phyloP scores from a whole-genome alignment of 2,329 filamentous ascomycete species.

The Aspergillus sp. region DNA sequence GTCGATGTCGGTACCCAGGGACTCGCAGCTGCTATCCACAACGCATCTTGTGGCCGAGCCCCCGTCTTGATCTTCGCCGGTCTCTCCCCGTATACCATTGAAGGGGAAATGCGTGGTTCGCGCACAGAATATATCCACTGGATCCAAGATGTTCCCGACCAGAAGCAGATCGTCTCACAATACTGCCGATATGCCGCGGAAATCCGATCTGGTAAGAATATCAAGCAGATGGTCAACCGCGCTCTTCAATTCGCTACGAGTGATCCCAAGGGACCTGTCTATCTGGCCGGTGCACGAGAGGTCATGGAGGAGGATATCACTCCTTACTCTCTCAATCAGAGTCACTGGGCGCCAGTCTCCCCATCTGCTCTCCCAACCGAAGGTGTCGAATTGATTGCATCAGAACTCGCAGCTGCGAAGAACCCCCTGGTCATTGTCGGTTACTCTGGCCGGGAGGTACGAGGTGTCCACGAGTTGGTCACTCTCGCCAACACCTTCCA shows the following conservation, averaged over 20 bases:
- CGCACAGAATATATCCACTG: conserved; percentile 84
- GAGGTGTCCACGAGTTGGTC: conserved; percentile 48
- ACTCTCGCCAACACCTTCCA: conserved; percentile 50
- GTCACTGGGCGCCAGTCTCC: conserved; percentile 69
- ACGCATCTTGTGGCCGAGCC: conserved; percentile 71
- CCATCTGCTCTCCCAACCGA: conserved; percentile 62
- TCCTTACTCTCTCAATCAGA: conserved; percentile 68
- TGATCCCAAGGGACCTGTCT: conserved; percentile 76
- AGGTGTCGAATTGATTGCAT: conserved; percentile 47
- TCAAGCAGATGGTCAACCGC: conserved; percentile 87
- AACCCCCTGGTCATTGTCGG: conserved; percentile 54
- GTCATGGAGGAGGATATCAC: conserved; percentile 83
- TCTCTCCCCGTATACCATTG: conserved; percentile 72
- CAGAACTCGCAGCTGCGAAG: conserved; percentile 49
- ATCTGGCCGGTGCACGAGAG: conserved; percentile 75
- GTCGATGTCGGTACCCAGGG: conserved; percentile 82
- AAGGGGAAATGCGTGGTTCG: conserved; percentile 75
- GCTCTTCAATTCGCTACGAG: conserved; percentile 79
- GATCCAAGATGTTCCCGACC: conserved; percentile 81
- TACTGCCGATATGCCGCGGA: conserved; percentile 84
- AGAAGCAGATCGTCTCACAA: conserved; percentile 76
- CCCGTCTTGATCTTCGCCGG: conserved; percentile 79
- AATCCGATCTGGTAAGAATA: conserved; percentile 79
- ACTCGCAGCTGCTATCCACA: conserved; percentile 75
- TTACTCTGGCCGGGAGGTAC: conserved; percentile 51